Evolutionary conservation across 345 rosid species (phyloP).

Genomic region (Barbarea vulgaris): DNA sequence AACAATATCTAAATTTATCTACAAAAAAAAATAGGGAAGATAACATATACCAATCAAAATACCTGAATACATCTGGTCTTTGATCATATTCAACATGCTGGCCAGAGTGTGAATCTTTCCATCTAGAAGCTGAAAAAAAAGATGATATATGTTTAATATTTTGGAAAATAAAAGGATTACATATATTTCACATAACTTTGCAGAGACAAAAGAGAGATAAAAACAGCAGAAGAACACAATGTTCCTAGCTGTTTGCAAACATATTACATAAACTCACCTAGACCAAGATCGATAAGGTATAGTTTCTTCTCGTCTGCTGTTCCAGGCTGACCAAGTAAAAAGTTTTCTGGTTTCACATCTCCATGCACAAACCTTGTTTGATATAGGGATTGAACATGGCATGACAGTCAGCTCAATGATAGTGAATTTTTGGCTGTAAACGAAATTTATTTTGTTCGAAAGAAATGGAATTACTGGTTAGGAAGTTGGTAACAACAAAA

Average conservation of each 20-base stretch:
- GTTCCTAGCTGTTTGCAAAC: too few relatives aligned
- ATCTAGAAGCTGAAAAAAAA: slow-evolving; percentile 72
- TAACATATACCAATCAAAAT: slow-evolving; percentile 10
- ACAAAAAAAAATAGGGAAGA: slow-evolving; percentile 1
- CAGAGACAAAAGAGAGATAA: slow-evolving; percentile 5
- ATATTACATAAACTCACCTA: slow-evolving; percentile 54
- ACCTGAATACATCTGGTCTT: slow-evolving; percentile 96
- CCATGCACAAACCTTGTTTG: slow-evolving; percentile 86
- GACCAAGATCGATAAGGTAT: slow-evolving; percentile 90
- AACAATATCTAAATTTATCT: neutral
- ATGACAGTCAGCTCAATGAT: slow-evolving; percentile 24
- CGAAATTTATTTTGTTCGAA: neutral
- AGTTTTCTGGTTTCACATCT: slow-evolving; percentile 93
- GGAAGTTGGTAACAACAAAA: slow-evolving; percentile 11
- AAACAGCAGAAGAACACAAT: neutral
- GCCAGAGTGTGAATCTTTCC: slow-evolving; percentile 81
- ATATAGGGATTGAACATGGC: slow-evolving; percentile 21
- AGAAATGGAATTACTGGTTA: neutral
- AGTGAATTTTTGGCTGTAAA: neutral
- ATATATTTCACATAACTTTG: slow-evolving; percentile 10
- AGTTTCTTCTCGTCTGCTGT: slow-evolving; percentile 79
- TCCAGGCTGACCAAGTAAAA: slow-evolving; percentile 91
- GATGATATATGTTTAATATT: slow-evolving; percentile 10
- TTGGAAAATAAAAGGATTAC: slow-evolving; percentile 1
- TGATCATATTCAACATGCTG: slow-evolving; percentile 94